These are phyloP conservation scores for Thermoascus crustaceus DNA, from an alignment of 2,329 filamentous ascomycete genomes.

Conservation along the genomic window DNA sequence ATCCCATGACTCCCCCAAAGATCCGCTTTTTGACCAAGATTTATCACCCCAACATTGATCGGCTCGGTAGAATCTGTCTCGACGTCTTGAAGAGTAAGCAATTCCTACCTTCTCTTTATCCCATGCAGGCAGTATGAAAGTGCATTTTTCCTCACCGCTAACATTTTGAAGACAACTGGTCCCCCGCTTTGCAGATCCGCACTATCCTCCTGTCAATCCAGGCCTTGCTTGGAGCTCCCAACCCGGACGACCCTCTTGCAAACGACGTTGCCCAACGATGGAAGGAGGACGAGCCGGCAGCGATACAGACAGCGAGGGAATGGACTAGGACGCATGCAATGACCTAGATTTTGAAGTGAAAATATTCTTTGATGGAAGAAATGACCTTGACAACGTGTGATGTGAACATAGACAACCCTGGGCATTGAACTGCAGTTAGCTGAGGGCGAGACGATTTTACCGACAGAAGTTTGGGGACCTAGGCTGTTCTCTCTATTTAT, in stretches of 20 bases:
- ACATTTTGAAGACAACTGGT: constrained; percentile 76
- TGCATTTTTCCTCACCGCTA: neutral
- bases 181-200: constrained; percentile 90
- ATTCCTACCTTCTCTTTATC: constrained; percentile 4
- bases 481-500: neutral
- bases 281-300: constrained; percentile 91
- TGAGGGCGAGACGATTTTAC: too few species aligned
- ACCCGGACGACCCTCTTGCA: constrained; percentile 95
- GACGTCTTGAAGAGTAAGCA: constrained; percentile 89
- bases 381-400: constrained; percentile 16
- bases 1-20: constrained; percentile 97
- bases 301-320: constrained; percentile 83
- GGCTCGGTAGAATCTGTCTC: constrained; percentile 90
- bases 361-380: constrained; percentile 10
- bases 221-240: constrained; percentile 87
- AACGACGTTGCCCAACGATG: constrained; percentile 96
- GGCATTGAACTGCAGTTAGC: too few species aligned
- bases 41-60: constrained; percentile 98
- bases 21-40: constrained; percentile 98
- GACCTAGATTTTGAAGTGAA: constrained; percentile 27
- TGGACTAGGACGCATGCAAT: constrained; percentile 82
- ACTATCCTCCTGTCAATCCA: constrained; percentile 99
- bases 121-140: too few species aligned
- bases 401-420: constrained; percentile 15
- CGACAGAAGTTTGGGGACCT: neutral